Evolutionary conservation across 75 land plant genomes (phyloP).

Genomic region (Selaginella tamariscina): DNA sequence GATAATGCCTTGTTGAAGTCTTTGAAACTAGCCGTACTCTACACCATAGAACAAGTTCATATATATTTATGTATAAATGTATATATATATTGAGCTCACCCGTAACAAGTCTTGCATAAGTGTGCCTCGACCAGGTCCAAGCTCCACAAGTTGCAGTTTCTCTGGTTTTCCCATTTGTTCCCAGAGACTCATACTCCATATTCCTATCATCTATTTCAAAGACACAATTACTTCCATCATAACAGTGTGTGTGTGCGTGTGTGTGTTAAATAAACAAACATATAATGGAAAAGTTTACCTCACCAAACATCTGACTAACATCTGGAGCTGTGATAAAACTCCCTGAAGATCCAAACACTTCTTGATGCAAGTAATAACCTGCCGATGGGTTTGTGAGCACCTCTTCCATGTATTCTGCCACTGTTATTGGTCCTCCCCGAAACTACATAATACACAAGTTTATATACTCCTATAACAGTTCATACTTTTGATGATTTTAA

Average conservation of each 20-base stretch:
- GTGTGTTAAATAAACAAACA: not conserved
- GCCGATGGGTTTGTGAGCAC: constrained; percentile 80
- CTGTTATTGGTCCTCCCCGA: constrained; percentile 89
- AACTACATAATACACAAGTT: too few species aligned
- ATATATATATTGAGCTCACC: too few species aligned
- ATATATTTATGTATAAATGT: too few species aligned
- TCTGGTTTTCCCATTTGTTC: constrained; percentile 89
- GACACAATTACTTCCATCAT: not conserved
- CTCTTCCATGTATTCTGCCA: constrained; percentile 96
- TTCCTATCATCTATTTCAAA: constrained; percentile 40
- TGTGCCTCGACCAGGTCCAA: constrained; percentile 95
- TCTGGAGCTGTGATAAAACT: constrained; percentile 99
- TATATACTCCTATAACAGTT: too few species aligned
- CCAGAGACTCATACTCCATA: constrained; percentile 91
- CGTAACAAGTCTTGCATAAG: constrained; percentile 93
- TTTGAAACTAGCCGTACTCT: constrained; percentile 81
- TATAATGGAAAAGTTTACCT: constrained; percentile 33
- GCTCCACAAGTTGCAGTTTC: constrained; percentile 59
- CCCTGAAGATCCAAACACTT: constrained; percentile 82
- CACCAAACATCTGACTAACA: constrained; percentile 99
- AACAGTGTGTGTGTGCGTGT: too few species aligned
- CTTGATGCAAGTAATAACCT: constrained; percentile 76
- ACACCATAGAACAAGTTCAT: not conserved
- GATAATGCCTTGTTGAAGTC: constrained; percentile 53
- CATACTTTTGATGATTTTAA: too few species aligned